phyloP scores from a whole-genome alignment of 768 basidiomycete genomes.

The Cyathus striatus region DNA sequence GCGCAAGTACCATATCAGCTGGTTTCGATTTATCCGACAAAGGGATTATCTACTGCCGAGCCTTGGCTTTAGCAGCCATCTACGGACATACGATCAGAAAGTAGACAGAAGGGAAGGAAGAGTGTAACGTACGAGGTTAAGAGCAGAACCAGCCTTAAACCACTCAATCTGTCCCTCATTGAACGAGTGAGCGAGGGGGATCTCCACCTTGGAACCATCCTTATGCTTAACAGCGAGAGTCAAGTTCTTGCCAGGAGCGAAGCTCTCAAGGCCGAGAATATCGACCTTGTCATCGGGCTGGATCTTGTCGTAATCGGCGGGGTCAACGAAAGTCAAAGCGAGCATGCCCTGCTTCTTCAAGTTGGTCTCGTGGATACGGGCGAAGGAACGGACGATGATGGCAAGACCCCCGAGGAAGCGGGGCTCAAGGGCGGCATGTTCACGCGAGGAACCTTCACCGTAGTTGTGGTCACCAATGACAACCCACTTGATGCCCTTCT shows the following conservation, averaged over 20 bases:
- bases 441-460: conserved; percentile 97
- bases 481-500: conserved; percentile 90
- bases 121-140: conserved; percentile 65
- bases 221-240: conserved; percentile 77
- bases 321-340: conserved; percentile 87
- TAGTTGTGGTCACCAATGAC: conserved; percentile 96
- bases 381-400: conserved; percentile 94
- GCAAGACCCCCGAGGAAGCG: conserved; percentile 93
- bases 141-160: conserved; percentile 97
- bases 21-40: no score
- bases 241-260: conserved; percentile 91
- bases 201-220: conserved; percentile 73
- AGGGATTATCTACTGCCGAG: conserved; percentile 10
- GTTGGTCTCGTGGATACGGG: conserved; percentile 97
- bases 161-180: conserved; percentile 96
- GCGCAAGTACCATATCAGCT: no score
- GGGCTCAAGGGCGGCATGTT: conserved; percentile 95
- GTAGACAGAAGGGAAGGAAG: background rate
- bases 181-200: conserved; percentile 87
- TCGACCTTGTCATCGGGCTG: conserved; percentile 83
- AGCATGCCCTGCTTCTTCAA: conserved; percentile 99
- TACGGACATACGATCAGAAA: conserved; percentile 14
- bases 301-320: conserved; percentile 93
- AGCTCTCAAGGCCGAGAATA: conserved; percentile 83
- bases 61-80: conserved; percentile 69